Evolutionary conservation across 2,329 filamentous ascomycete genomes (phyloP), one percentile per base, ranked within the genome.

Genomic region (Zalaria obscura): DNA sequence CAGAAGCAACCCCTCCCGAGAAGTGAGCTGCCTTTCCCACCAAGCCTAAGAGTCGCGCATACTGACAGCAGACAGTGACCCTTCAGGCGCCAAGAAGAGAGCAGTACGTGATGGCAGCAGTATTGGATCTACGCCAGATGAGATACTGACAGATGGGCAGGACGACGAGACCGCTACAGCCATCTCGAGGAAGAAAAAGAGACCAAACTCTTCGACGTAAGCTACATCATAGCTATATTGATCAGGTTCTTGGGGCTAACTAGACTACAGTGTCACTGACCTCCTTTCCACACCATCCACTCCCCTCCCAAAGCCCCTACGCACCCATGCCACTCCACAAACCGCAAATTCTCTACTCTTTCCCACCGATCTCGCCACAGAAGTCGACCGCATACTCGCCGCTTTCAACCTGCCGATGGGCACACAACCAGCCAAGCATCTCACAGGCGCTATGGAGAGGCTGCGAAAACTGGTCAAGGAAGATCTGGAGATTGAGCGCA

Each of bases 101-200:
- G 75, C 84, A 51, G 85, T 93, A 73, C 60, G 76, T 66, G 41
- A 45, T 35, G 43, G 42, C 40, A 43, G 43, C 5, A n/a, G n/a
- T 26, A 27, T n/a, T 5, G 25, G 25, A 3, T 11, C 4, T 36
- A 26, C 18, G 1, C 25, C 9, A 25, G 8, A 9, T 8, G 11
- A 11, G 50, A 54, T 48, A 51, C 49, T 47, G 48, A 52, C 47
- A 49, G 48, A 32, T 52, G 50, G 41, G 47, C 44, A 49, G 45
- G 57, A 93, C 80, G 80, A 95, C 63, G 91, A 94, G 61, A 86
- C 81, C 48, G 78, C 91, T 40, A 98, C 91, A 36, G 91, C 91
- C 53, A 98, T 98, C 56, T 77, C 98, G 58, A 96, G 95, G 74
- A 96, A 96, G 77, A 98, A 98, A 83, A 98, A 98, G 88, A 98